phyloP scores from a whole-genome alignment of 768 basidiomycete genomes.

The Cantharellus anzutake region DNA sequence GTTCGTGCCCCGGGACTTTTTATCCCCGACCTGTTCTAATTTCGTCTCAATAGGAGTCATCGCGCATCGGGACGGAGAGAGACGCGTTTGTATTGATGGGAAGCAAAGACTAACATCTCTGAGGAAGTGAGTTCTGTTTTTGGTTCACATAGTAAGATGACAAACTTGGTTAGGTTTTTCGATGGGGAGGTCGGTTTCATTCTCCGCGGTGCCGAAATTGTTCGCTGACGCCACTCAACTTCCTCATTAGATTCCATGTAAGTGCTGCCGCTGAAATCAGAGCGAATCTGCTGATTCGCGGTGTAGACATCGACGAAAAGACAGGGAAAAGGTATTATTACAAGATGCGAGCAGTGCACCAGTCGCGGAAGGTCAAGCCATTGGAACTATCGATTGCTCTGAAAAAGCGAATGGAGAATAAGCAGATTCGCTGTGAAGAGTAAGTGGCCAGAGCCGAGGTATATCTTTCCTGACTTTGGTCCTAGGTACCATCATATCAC shows the following conservation, averaged over 20 bases:
- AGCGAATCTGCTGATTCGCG: not conserved
- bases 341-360: constrained; percentile 8
- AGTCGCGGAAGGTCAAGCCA: constrained; percentile 11
- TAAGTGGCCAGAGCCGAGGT: not conserved
- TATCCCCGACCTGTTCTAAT: constrained; percentile 14
- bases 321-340: constrained; percentile 36
- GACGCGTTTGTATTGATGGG: constrained; percentile 33
- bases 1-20: constrained; percentile 18
- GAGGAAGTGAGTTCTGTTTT: constrained; percentile 27
- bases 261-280: constrained; percentile 9
- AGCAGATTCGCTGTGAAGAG: constrained; percentile 69
- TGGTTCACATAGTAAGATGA: not conserved
- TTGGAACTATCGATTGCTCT: constrained; percentile 34
- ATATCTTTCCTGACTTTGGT: not conserved
- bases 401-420: constrained; percentile 41
- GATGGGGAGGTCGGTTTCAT: constrained; percentile 37
- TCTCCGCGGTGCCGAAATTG: not conserved
- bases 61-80: constrained; percentile 19
- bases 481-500: constrained; percentile 34
- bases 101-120: constrained; percentile 67
- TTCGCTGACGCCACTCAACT: not conserved
- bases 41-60: constrained; percentile 22
- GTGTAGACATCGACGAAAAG: constrained; percentile 15
- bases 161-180: constrained; percentile 32
- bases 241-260: constrained; percentile 35